Conservation (phyloP, 2,329 filamentous ascomycete species). For the Stagonosporopsis tanaceti region DNA sequence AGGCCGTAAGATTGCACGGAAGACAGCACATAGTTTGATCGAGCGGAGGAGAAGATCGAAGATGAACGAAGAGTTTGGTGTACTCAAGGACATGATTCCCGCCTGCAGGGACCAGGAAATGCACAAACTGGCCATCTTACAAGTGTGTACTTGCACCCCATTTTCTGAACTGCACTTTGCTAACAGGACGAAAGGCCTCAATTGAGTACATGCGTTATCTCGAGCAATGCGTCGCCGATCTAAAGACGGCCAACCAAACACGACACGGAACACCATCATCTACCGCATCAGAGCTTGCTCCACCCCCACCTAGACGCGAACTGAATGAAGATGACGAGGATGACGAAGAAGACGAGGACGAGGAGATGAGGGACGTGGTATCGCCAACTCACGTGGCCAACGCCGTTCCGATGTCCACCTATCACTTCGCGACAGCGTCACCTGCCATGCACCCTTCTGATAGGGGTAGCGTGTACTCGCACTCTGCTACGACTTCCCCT, state of each 20-base stretch:
- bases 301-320: conserved; percentile 25
- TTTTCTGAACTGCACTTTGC: not conserved
- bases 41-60: conserved; percentile 89
- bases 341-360: conserved; percentile 57
- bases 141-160: conserved; percentile 64
- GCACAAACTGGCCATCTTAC: conserved; percentile 95
- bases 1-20: conserved; percentile 92
- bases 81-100: conserved; percentile 93
- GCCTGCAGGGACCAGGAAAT: conserved; percentile 93
- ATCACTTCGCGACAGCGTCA: conserved; percentile 41
- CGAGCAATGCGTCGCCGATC: conserved; percentile 82
- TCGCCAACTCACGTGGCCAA: conserved; percentile 35
- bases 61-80: conserved; percentile 98
- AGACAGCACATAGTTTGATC: conserved; percentile 95
- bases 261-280: conserved; percentile 39
- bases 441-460: conserved; percentile 50
- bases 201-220: conserved; percentile 97
- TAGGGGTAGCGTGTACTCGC: conserved; percentile 39
- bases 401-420: conserved; percentile 25
- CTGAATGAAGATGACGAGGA: conserved; percentile 39
- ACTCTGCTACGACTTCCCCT: conserved; percentile 52
- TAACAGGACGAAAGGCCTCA: conserved; percentile 70
- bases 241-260: conserved; percentile 63
- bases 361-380: conserved; percentile 51
- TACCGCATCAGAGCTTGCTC: conserved; percentile 33